Evolutionary conservation across 2,329 filamentous ascomycete species (phyloP).

Genomic region (Zasmidium cellare): DNA sequence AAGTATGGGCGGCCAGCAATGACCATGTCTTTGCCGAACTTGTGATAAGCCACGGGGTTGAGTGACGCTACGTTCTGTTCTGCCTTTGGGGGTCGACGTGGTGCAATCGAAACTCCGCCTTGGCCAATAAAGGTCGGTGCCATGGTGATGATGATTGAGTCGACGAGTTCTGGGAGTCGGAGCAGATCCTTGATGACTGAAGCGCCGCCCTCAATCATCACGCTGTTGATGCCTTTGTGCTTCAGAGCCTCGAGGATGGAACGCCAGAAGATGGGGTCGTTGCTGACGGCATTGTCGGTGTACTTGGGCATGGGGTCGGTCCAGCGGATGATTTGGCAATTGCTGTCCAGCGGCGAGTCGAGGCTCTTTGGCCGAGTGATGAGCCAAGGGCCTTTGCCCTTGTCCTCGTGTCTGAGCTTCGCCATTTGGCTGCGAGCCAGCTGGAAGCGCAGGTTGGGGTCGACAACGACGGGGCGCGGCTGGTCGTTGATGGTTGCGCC

Average conservation of each 20-base stretch:
- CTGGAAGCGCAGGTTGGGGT: slow-evolving; percentile 75
- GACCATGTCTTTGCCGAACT: slow-evolving; percentile 79
- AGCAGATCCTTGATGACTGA: slow-evolving; percentile 79
- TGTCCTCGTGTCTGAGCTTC: slow-evolving; percentile 61
- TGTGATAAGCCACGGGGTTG: slow-evolving; percentile 68
- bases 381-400: slow-evolving; percentile 69
- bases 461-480: slow-evolving; percentile 78
- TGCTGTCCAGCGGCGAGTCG: not conserved
- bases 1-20: slow-evolving; percentile 61
- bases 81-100: slow-evolving; percentile 57
- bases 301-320: slow-evolving; percentile 14
- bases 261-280: slow-evolving; percentile 54
- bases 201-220: slow-evolving; percentile 92
- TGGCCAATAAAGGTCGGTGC: slow-evolving; percentile 87
- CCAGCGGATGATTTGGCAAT: no score
- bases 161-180: slow-evolving; percentile 59
- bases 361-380: slow-evolving; percentile 2
- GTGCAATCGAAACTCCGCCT: slow-evolving; percentile 77
- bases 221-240: slow-evolving; percentile 64
- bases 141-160: slow-evolving; percentile 82
- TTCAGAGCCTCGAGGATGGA: slow-evolving; percentile 61
- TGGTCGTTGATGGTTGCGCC: slow-evolving; percentile 58
- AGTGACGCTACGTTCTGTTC: slow-evolving; percentile 64
- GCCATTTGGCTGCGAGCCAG: slow-evolving; percentile 64
- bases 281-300: not conserved